Conservation (phyloP, 306 rosid genomes). For the Quercus dentata region DNA sequence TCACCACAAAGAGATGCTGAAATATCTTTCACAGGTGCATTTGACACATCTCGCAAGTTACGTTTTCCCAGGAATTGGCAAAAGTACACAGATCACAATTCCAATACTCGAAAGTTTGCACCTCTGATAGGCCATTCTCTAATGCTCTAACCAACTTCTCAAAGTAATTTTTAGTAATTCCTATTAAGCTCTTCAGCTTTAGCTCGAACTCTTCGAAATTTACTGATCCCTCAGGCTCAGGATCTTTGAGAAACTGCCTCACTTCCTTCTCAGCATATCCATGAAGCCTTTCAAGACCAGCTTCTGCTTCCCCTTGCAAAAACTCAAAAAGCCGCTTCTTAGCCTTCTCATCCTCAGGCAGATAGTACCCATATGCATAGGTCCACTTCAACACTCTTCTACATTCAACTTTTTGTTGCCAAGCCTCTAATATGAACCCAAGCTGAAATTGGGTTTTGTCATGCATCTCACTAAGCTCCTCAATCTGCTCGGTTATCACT, state of each 20-base stretch:
- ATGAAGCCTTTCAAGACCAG: constrained; percentile 35
- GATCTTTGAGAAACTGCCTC: not conserved
- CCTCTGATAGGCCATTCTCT: constrained; percentile 60
- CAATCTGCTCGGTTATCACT: constrained; percentile 18
- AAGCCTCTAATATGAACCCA: constrained; percentile 36
- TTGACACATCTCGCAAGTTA: too few species aligned
- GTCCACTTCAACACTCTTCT: constrained; percentile 57
- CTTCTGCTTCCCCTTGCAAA: constrained; percentile 32
- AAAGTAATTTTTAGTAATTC: constrained; percentile 22
- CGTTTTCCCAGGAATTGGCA: too few species aligned
- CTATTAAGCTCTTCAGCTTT: constrained; percentile 16
- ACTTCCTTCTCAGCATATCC: constrained; percentile 19
- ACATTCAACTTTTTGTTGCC: constrained; percentile 49
- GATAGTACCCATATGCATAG: constrained; percentile 47
- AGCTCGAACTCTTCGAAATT: not conserved
- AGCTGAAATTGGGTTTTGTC: constrained; percentile 25
- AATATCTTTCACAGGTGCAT: too few species aligned
- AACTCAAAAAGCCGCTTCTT: constrained; percentile 29
- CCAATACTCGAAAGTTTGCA: constrained; percentile 5
- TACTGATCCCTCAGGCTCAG: not conserved
- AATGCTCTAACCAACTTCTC: constrained; percentile 56
- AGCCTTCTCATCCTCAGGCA: constrained; percentile 17
- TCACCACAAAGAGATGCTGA: too few species aligned
- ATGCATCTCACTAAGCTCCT: constrained; percentile 27
- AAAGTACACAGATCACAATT: not conserved